A percentile compares a stretch with the other conserved stretches of the same genome.
These are phyloP conservation scores for Paramecium biaurelia DNA, from an alignment of 73 alveolate species.

Conservation along the genomic window DNA sequence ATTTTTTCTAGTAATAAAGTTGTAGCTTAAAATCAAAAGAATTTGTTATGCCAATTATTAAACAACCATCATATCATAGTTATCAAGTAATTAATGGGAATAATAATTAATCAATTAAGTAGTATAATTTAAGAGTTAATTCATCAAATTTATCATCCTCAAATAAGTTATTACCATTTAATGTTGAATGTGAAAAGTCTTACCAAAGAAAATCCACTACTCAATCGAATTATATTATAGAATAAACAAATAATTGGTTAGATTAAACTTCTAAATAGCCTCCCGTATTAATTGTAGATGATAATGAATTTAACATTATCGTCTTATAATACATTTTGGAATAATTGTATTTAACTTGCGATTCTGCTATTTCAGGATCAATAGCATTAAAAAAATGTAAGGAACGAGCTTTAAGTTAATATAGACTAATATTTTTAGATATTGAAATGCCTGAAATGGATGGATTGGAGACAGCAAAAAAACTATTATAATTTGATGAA, in stretches of 20 bases:
- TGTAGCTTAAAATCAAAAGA: neutral
- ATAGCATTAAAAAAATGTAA: neutral
- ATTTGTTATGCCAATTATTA: neutral
- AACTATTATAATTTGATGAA: neutral
- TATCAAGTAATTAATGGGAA: neutral
- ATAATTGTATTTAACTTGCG: neutral
- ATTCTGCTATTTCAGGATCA: slow-evolving; percentile 36
- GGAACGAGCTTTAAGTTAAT: neutral
- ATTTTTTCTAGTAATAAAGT: neutral
- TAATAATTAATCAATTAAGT: neutral
- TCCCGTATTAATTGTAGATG: slow-evolving; percentile 35
- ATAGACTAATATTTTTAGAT: slow-evolving; percentile 8
- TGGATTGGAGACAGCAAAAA: slow-evolving; percentile 25
- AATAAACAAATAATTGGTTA: neutral
- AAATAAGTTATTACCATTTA: neutral
- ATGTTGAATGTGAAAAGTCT: neutral
- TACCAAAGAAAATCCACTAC: neutral
- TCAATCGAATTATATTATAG: neutral
- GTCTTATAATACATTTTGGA: slow-evolving; percentile 7
- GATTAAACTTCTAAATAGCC: neutral
- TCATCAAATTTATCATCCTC: neutral
- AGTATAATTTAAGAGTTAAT: neutral
- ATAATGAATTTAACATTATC: slow-evolving; percentile 37
- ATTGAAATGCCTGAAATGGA: slow-evolving; percentile 53
- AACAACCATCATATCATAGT: neutral